phyloP scores from a whole-genome alignment of 768 basidiomycete genomes.

The Panus rudis region DNA sequence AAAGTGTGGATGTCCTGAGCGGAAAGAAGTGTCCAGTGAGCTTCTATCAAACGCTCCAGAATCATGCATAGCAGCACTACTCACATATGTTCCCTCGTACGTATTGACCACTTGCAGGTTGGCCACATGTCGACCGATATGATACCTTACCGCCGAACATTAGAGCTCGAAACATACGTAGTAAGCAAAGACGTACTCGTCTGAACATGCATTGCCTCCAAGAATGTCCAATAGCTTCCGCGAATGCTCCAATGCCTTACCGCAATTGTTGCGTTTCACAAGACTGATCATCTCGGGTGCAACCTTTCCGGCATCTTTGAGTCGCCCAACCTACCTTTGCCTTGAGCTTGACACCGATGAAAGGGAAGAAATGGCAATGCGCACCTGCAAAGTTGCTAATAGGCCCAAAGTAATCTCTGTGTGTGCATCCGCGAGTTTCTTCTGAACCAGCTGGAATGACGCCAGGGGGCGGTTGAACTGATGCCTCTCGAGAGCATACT shows the following conservation, averaged over 20 bases:
- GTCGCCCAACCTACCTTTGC: conserved; percentile 46
- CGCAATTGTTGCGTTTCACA: conserved; percentile 93
- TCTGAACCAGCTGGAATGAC: conserved; percentile 95
- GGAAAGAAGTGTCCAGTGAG: not conserved
- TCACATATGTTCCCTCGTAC: conserved; percentile 77
- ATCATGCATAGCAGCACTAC: conserved; percentile 15
- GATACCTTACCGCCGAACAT: conserved; percentile 49
- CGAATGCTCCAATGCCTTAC: conserved; percentile 82
- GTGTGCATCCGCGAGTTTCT: conserved; percentile 93
- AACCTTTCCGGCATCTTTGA: conserved; percentile 70
- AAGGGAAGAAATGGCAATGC: conserved; percentile 2
- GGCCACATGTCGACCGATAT: conserved; percentile 89
- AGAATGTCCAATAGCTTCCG: conserved; percentile 81
- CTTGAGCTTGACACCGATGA: no score
- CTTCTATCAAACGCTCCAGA: not conserved
- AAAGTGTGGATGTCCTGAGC: conserved; percentile 81
- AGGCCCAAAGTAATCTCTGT: conserved; percentile 78
- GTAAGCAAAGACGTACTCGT: conserved; percentile 62
- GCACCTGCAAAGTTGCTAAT: conserved; percentile 64
- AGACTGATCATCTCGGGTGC: conserved; percentile 94
- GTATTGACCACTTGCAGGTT: conserved; percentile 96
- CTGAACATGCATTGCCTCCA: conserved; percentile 89
- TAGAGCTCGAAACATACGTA: not conserved
- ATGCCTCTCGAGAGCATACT: conserved; percentile 82
- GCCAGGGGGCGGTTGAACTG: conserved; percentile 90